These are phyloP conservation scores for Suillus sp. DNA, from an alignment of 768 basidiomycete species.

Conservation along the genomic window DNA sequence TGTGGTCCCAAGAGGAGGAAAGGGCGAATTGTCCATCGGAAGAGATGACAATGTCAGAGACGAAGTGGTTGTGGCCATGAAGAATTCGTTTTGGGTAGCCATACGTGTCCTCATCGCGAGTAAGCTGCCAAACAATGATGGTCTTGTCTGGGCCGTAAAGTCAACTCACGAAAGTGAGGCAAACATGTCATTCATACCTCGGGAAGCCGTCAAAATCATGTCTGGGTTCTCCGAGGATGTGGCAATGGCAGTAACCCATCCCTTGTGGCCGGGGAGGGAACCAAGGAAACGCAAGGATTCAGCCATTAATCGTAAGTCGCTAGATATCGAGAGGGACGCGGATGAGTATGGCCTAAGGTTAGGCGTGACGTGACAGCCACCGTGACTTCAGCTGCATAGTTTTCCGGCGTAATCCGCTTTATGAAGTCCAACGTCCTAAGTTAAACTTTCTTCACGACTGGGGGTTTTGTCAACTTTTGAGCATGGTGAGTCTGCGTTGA, in stretches of 20 bases:
- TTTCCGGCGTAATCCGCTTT: conserved; percentile 37
- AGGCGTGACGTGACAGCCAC: conserved; percentile 59
- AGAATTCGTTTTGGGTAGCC: conserved; percentile 98
- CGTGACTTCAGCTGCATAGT: conserved; percentile 63
- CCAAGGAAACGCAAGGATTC: conserved; percentile 92
- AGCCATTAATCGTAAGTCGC: conserved; percentile 53
- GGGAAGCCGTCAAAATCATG: conserved; percentile 97
- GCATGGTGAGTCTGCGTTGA: conserved; percentile 16
- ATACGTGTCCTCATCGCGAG: conserved; percentile 87
- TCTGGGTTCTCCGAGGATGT: conserved; percentile 99
- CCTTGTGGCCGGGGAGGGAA: conserved; percentile 89
- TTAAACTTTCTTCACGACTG: background rate
- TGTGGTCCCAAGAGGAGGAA: conserved; percentile 99
- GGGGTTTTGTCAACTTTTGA: conserved; percentile 13
- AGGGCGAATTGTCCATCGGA: conserved; percentile 99
- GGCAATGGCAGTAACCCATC: conserved; percentile 98
- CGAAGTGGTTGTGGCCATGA: conserved; percentile 99
- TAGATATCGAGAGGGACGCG: conserved; percentile 26
- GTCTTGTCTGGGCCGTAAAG: conserved; percentile 82
- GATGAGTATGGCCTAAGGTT: conserved; percentile 29
- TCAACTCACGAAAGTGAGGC: conserved; percentile 22
- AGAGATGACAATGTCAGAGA: conserved; percentile 97
- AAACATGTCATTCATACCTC: conserved; percentile 59
- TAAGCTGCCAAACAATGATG: conserved; percentile 99
- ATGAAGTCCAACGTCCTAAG: background rate